These are phyloP conservation scores for Colletotrichum siamense DNA, from an alignment of 2,329 filamentous ascomycete genomes.

Conservation along the genomic window DNA sequence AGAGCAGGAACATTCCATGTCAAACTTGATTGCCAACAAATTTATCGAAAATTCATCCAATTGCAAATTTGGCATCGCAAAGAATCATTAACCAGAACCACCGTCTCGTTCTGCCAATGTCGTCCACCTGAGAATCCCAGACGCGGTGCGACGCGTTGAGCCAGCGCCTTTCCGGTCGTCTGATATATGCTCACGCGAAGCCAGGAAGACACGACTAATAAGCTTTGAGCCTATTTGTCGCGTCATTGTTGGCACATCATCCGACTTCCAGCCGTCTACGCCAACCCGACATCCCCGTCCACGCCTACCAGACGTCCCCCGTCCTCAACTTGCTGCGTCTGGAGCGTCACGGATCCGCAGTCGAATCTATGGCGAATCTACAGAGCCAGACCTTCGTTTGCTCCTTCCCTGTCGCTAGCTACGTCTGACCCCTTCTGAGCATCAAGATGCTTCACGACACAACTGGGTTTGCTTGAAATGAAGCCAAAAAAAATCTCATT, in stretches of 20 bases:
- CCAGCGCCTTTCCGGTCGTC: not conserved
- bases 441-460: not conserved
- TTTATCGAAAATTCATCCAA: not conserved
- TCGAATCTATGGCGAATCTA: not conserved
- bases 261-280: not conserved
- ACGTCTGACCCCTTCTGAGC: not conserved
- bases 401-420: no score
- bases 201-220: not conserved
- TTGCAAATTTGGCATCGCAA: not conserved
- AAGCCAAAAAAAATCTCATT: not conserved
- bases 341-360: not conserved
- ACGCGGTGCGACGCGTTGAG: not conserved
- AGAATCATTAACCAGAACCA: not conserved
- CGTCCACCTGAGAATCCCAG: not conserved
- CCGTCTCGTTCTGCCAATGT: not conserved
- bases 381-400: no score
- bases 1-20: not conserved
- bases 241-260: not conserved
- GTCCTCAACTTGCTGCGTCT: not conserved
- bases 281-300: not conserved
- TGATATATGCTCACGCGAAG: not conserved
- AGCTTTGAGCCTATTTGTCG: not conserved
- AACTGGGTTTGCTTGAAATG: not conserved
- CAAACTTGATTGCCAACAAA: not conserved
- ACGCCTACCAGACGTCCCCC: no score